These are phyloP conservation scores for Eucalyptus lansdowneana DNA, from an alignment of 345 rosid genomes.

Conservation along the genomic window DNA sequence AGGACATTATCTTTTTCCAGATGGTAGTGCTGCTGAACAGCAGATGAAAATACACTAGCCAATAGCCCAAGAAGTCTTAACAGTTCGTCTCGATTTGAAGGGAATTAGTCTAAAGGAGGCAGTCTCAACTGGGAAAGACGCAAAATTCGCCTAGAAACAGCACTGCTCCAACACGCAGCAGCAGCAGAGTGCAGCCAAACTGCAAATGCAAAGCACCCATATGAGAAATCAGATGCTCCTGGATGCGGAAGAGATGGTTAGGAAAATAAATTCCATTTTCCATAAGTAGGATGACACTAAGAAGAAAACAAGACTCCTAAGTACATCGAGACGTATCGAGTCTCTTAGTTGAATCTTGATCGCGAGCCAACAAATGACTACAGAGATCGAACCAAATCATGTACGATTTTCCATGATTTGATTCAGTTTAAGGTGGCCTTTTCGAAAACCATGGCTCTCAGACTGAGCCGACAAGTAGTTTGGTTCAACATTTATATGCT, in stretches of 20 bases:
- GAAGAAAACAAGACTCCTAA: neutral
- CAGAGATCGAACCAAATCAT: neutral
- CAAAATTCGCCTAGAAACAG: conserved; percentile 1
- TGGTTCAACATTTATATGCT: neutral
- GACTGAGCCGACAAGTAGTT: neutral
- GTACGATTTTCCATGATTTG: neutral
- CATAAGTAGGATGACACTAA: neutral
- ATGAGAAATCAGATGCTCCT: neutral
- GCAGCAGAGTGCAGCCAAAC: conserved; percentile 32
- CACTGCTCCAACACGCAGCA: conserved; percentile 16
- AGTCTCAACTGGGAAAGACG: neutral
- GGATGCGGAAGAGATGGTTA: neutral
- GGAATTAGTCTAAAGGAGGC: neutral
- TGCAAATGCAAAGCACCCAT: neutral
- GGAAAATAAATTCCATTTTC: neutral
- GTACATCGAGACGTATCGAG: neutral
- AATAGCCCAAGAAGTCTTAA: neutral
- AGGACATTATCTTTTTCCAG: neutral
- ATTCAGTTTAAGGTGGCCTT: neutral
- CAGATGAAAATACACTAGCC: neutral
- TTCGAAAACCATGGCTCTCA: neutral
- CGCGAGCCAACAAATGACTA: neutral
- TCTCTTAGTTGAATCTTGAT: neutral
- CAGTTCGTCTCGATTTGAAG: neutral
- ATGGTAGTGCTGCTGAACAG: neutral